A percentile compares a stretch with the other conserved stretches of the same genome.
phyloP scores from a whole-genome alignment of 1,139 yeast species.

The Saccharomyces pastorianus region DNA sequence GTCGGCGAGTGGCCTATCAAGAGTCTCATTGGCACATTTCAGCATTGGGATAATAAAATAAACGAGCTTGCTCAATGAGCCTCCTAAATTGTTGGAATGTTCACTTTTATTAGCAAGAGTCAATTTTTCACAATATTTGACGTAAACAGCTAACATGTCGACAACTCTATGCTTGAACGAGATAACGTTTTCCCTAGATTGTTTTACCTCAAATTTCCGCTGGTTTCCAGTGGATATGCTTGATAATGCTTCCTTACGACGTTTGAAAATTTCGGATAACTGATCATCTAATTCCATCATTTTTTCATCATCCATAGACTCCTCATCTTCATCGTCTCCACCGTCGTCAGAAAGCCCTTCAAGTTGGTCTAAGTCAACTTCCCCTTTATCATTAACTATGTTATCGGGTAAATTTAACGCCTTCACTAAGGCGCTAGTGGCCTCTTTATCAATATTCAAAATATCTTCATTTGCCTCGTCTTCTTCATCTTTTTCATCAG shows the following conservation, averaged over 20 bases:
- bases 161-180: conserved; percentile 72
- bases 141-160: conserved; percentile 63
- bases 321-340: conserved; percentile 47
- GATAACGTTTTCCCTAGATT: conserved; percentile 72
- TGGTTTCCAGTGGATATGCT: conserved; percentile 51
- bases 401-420: conserved; percentile 65
- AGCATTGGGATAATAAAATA: conserved; percentile 53
- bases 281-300: conserved; percentile 94
- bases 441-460: conserved; percentile 47
- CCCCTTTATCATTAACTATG: conserved; percentile 39
- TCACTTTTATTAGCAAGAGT: conserved; percentile 4
- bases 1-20: conserved; percentile 60
- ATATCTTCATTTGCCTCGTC: conserved; percentile 56
- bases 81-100: background rate
- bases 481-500: conserved; percentile 48
- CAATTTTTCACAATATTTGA: conserved; percentile 32
- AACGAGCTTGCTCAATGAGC: conserved; percentile 25
- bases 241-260: conserved; percentile 57
- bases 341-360: conserved; percentile 41
- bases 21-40: conserved; percentile 52
- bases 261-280: conserved; percentile 73
- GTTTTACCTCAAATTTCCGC: conserved; percentile 59
- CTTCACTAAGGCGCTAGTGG: conserved; percentile 65
- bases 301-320: conserved; percentile 90
- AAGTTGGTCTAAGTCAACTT: conserved; percentile 42